Base-by-base conservation (phyloP, 371 early-diverging fungal species). In the Mortierella sp. region DNA sequence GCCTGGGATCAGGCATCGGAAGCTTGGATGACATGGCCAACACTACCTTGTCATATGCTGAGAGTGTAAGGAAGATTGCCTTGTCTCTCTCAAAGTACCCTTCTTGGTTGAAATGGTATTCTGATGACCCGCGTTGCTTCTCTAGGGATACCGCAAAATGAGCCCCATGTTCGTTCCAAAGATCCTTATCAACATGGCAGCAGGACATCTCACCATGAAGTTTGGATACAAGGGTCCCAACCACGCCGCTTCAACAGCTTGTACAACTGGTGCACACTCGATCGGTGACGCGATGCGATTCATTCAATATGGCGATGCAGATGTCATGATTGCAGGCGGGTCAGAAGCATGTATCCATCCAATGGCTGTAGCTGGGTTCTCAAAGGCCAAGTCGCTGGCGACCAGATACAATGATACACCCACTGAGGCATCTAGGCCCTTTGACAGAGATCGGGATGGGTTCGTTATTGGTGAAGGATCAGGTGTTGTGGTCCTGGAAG, bases 391-490 rank as follows among this genome's bases (percentile, higher is more conserved):
- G 67, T 93, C 96, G 8, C 82, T 98, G 38, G 90, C 91, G 2
- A 86, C 94, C 1, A 79, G 79, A 1, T 94, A 81, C 72, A 95
- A 96, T 71, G 90, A 93, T 45, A 56, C 60, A 1, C 98, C 97
- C 0, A 63, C 81, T 14, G 81, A 84, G 31, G 87, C 96, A 0
- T 96, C 96, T 16, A 85, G 97, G 23, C 98, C 98, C 0, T 98
- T 97, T 81, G 97, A 97, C 78, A 67, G 55, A 12, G 87, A 89
- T 50, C 86, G 98, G 1, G 87, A 89, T 63, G 98, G 98, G 13
- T 98, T 97, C 78, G 98, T 97, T 1, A 94, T 98, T 63, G 95
- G 96, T 7, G 98, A 98, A 69, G 98, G 98, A 12, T 87, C 96
- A 2, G 98, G 94, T 1, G 83, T 94, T 6, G 83, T 98, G n/a